Conservation (phyloP, 2,329 filamentous ascomycete species). For the Clarireedia paspali region DNA sequence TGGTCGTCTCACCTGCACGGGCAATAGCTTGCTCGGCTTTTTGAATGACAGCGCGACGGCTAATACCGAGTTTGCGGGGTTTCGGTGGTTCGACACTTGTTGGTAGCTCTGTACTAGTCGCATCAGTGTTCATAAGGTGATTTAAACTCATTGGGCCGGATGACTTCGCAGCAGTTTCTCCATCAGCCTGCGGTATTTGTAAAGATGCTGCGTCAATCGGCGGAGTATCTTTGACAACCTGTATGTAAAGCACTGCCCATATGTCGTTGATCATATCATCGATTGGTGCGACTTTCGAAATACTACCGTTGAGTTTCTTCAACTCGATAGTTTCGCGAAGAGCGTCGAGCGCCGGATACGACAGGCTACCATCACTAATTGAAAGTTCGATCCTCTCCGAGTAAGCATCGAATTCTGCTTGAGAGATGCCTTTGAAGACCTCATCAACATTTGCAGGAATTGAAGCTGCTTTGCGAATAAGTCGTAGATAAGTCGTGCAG, state of each 20-base stretch:
- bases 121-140: slow-evolving; percentile 28
- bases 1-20: slow-evolving; percentile 31
- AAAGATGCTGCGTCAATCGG: slow-evolving; percentile 28
- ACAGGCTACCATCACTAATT: slow-evolving; percentile 41
- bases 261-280: slow-evolving; percentile 92
- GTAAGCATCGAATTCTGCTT: slow-evolving; percentile 56
- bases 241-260: slow-evolving; percentile 69
- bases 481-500: slow-evolving; percentile 29
- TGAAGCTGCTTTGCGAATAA: slow-evolving; percentile 48
- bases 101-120: slow-evolving; percentile 21
- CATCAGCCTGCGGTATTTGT: slow-evolving; percentile 39
- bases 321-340: slow-evolving; percentile 61
- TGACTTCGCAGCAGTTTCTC: slow-evolving; percentile 32
- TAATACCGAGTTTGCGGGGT: slow-evolving; percentile 24
- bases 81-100: slow-evolving; percentile 20
- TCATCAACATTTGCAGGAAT: slow-evolving; percentile 58
- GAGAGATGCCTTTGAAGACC: slow-evolving; percentile 54
- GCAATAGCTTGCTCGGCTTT: slow-evolving; percentile 52
- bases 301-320: slow-evolving; percentile 73
- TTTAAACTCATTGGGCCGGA: slow-evolving; percentile 28
- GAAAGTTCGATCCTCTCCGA: slow-evolving; percentile 53
- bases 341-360: slow-evolving; percentile 47
- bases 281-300: slow-evolving; percentile 79
- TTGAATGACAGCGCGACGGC: slow-evolving; percentile 44
- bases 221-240: slow-evolving; percentile 54